Conservation (phyloP, 352 stramenopile genomes). For the Saprolegnia diclina region DNA sequence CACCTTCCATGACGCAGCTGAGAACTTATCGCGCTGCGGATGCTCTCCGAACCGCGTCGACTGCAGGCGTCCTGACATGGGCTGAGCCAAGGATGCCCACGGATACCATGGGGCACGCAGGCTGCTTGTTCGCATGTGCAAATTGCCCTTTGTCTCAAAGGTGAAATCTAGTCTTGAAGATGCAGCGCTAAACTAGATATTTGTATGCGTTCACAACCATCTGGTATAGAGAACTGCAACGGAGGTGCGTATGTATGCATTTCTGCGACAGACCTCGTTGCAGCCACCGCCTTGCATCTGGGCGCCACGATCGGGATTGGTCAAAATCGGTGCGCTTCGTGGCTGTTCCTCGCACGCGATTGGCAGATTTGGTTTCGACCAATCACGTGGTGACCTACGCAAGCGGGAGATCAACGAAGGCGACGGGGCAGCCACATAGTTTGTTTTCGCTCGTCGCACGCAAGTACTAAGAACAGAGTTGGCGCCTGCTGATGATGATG, state of each 20-base stretch:
- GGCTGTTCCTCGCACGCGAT: background rate
- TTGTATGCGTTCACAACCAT: background rate
- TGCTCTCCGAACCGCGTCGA: no score
- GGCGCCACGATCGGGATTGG: background rate
- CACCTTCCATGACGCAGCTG: no score
- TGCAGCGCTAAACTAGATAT: background rate
- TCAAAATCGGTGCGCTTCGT: background rate
- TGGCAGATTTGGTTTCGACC: background rate
- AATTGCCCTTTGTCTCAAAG: slow-evolving; percentile 10
- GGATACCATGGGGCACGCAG: slow-evolving; percentile 7
- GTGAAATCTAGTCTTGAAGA: slow-evolving; percentile 5
- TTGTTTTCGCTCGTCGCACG: slow-evolving; percentile 10
- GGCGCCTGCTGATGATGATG: background rate
- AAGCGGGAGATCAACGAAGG: slow-evolving; percentile 4
- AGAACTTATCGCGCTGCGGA: no score
- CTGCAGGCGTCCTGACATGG: no score
- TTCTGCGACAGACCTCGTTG: background rate
- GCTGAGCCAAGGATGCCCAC: background rate
- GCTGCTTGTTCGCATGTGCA: background rate
- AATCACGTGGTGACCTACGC: slow-evolving; percentile 15
- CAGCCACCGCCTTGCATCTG: no score
- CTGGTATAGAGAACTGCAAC: background rate
- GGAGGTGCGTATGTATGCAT: background rate
- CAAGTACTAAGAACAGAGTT: background rate
- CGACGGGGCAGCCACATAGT: background rate